Evolutionary conservation across 2,329 filamentous ascomycete genomes (phyloP).

Genomic region (Talaromyces sp.): DNA sequence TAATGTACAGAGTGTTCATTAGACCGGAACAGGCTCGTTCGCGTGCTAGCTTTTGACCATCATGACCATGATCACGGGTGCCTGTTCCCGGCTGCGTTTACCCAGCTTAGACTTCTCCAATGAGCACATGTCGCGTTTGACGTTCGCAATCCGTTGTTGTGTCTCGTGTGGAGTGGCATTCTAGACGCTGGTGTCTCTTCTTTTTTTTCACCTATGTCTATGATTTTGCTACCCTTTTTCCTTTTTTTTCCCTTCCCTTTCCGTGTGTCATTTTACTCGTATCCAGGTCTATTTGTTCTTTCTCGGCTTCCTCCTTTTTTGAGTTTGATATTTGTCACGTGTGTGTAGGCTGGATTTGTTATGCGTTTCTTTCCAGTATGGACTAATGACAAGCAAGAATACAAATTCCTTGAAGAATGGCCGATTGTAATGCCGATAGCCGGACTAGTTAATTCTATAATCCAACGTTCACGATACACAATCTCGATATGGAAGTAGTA

Average conservation of each 20-base stretch:
- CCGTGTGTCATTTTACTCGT: conserved; percentile 12
- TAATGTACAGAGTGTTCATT: not conserved
- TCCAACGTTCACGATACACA: not conserved
- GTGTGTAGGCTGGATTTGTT: conserved; percentile 10
- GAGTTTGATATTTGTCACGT: conserved; percentile 9
- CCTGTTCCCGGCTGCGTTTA: not conserved
- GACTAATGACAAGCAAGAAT: conserved; percentile 30
- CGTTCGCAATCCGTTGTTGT: not conserved
- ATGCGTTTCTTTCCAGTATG: conserved; percentile 18
- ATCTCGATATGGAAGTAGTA: not conserved
- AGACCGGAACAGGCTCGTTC: not conserved
- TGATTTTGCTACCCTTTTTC: not conserved
- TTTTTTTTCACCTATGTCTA: not conserved
- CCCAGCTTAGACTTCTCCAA: not conserved
- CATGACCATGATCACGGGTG: not conserved
- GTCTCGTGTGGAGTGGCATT: not conserved
- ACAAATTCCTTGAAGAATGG: conserved; percentile 4
- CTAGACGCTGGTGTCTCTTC: not conserved
- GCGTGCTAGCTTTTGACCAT: not conserved
- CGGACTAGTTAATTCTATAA: not conserved
- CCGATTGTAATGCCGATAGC: not conserved
- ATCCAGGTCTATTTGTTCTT: conserved; percentile 5
- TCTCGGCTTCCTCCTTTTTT: conserved; percentile 1
- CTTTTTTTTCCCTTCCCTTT: not conserved
- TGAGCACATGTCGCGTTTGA: not conserved